phyloP scores from a whole-genome alignment of 2,329 filamentous ascomycete genomes.

The Fusarium acutatum region DNA sequence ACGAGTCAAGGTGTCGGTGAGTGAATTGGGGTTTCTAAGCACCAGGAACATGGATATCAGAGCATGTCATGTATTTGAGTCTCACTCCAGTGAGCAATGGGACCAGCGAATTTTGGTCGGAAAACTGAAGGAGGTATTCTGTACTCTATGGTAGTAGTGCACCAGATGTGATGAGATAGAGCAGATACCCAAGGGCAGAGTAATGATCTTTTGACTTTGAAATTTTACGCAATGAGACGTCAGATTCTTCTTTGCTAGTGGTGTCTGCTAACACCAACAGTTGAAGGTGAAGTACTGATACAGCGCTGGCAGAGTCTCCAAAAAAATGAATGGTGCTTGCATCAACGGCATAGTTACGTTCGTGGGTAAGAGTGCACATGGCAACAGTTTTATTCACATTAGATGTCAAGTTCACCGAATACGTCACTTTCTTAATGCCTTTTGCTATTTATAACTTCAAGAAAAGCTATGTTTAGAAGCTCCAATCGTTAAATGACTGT shows the following conservation, averaged over 20 bases:
- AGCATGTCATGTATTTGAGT: neutral
- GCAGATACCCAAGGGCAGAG: neutral
- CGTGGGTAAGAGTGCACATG: neutral
- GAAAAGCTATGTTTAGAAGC: neutral
- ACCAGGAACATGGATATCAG: neutral
- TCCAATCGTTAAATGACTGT: neutral
- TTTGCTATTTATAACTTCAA: rapidly evolving
- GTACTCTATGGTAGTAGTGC: neutral
- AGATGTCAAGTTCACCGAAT: neutral
- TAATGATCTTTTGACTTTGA: neutral
- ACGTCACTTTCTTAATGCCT: neutral
- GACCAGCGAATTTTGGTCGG: too few species aligned
- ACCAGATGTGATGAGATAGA: neutral
- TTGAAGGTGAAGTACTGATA: neutral
- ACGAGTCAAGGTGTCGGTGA: neutral
- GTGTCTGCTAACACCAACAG: neutral
- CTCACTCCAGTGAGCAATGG: neutral
- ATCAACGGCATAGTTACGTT: neutral
- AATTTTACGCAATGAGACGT: too few species aligned
- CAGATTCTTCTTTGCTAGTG: neutral
- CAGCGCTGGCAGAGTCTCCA: neutral
- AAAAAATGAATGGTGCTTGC: neutral
- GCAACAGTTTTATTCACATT: neutral
- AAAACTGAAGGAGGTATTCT: neutral
- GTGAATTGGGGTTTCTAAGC: neutral